Evolutionary conservation across 169 alveolate genomes (phyloP).

Genomic region (Eimeria praecox): DNA sequence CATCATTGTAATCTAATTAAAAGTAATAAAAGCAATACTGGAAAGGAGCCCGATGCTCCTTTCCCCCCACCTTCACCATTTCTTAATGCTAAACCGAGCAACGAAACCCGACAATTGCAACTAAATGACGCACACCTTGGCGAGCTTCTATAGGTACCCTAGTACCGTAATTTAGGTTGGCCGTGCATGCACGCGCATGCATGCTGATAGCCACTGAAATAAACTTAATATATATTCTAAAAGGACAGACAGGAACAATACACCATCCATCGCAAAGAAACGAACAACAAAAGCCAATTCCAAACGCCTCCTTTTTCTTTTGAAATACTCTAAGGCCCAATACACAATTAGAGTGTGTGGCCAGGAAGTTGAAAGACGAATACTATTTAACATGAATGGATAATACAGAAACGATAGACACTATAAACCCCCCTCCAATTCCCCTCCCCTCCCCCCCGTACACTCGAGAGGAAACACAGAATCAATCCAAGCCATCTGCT

Average conservation of each 20-base stretch:
- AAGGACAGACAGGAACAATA: neutral
- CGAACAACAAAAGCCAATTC: neutral
- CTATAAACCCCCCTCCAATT: neutral
- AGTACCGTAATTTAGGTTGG: neutral
- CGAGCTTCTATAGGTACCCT: neutral
- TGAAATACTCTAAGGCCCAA: neutral
- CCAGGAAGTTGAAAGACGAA: neutral
- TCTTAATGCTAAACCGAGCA: neutral
- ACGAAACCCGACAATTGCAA: neutral
- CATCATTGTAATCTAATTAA: neutral
- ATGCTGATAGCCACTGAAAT: neutral
- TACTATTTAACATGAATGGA: neutral
- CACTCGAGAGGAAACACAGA: neutral
- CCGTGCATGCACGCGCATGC: constrained; percentile 7
- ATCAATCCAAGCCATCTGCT: constrained; percentile 22
- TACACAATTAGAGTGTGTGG: neutral
- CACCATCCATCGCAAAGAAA: neutral
- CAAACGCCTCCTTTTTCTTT: neutral
- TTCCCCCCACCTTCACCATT: neutral
- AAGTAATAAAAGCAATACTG: neutral
- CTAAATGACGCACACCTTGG: neutral
- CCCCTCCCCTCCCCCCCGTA: too few relatives aligned
- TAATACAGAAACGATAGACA: neutral
- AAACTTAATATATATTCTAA: neutral
- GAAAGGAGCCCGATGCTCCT: neutral